Percentiles rank a stretch among this genome's conserved stretches.
These are phyloP conservation scores for Polygonum aviculare DNA, from an alignment of 148 eudicot genomes.

Conservation along the genomic window DNA sequence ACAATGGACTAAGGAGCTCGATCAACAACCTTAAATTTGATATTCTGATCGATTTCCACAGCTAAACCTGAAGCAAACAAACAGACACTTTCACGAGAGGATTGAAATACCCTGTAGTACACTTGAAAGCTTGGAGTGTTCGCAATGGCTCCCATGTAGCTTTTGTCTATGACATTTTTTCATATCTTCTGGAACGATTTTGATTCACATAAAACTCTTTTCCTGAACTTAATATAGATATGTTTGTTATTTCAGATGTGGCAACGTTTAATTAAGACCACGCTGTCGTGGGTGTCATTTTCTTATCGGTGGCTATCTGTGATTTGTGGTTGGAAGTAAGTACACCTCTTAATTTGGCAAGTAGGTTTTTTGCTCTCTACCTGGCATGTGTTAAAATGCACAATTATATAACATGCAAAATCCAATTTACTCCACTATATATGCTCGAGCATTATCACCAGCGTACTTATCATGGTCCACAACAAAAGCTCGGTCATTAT, in stretches of 20 bases:
- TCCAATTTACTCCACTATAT: not conserved
- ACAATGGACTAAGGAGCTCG: no score
- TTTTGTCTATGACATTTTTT: not conserved
- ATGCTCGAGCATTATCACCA: no score
- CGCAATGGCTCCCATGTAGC: not conserved
- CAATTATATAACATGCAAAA: not conserved
- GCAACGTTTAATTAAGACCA: not conserved
- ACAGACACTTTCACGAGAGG: no score
- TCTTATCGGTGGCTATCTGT: not conserved
- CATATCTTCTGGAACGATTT: not conserved
- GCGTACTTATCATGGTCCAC: no score
- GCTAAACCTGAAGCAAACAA: no score
- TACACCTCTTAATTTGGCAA: not conserved
- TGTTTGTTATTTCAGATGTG: not conserved
- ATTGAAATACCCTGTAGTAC: no score
- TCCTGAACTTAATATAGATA: not conserved
- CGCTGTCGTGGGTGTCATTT: not conserved
- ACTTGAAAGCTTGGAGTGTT: no score
- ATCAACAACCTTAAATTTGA: no score
- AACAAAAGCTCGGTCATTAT: no score
- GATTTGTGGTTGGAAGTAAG: not conserved
- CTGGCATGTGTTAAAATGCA: not conserved
- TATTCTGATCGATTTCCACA: no score
- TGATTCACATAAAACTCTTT: not conserved
- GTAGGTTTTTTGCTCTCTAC: not conserved